phyloP scores from a whole-genome alignment of 768 basidiomycete genomes.

The Phylloporus sp. region DNA sequence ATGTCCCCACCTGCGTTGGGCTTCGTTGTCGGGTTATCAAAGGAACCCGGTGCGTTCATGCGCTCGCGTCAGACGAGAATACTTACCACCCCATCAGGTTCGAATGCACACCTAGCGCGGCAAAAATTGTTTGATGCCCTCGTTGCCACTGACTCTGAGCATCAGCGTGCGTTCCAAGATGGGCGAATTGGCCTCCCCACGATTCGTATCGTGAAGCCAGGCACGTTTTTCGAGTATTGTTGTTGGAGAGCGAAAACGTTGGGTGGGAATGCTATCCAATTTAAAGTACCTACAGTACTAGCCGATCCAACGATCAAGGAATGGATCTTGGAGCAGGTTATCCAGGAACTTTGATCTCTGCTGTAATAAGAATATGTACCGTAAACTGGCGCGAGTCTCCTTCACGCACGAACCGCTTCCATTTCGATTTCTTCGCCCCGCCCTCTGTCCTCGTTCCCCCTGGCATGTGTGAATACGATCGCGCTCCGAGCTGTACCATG shows the following conservation, averaged over 20 bases:
- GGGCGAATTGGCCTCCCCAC: constrained; percentile 13
- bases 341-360: constrained; percentile 13
- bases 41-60: constrained; percentile 8
- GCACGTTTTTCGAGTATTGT: constrained; percentile 20
- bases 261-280: constrained; percentile 3
- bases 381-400: too few relatives aligned
- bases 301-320: background rate
- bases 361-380: too few relatives aligned
- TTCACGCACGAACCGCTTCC: too few relatives aligned
- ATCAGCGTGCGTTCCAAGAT: background rate
- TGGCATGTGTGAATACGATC: background rate
- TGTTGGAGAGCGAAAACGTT: constrained; percentile 5
- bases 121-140: constrained; percentile 10
- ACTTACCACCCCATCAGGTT: constrained; percentile 4
- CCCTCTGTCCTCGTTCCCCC: background rate
- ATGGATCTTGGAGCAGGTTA: constrained; percentile 19
- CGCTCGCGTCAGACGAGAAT: background rate
- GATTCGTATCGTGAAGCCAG: constrained; percentile 21
- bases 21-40: constrained; percentile 15
- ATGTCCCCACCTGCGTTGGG: background rate
- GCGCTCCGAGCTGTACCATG: background rate
- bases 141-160: background rate
- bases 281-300: constrained; percentile 17
- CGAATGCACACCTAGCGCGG: background rate
- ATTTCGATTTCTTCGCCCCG: background rate